Conservation (phyloP, 306 rosid genomes). For the Prunus kanzakura region DNA sequence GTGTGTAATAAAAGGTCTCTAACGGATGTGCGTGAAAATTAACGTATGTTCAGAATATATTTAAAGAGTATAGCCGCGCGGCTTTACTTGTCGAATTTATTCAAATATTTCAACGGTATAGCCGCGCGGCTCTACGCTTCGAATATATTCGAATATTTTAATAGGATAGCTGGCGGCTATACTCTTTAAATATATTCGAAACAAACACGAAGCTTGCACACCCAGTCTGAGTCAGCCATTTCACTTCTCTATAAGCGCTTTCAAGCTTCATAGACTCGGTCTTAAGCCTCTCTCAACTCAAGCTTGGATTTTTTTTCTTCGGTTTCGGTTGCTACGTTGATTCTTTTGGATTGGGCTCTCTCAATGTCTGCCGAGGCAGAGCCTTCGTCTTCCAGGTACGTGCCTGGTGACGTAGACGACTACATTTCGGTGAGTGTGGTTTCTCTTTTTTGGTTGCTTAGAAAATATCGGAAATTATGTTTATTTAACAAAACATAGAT, state of each 20-base stretch:
- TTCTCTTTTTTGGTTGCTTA: background rate
- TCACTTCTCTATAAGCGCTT: background rate
- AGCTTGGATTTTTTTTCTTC: background rate
- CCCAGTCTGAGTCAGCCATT: background rate
- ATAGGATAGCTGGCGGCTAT: rapidly evolving
- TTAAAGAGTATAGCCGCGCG: no score
- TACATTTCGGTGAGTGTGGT: slow-evolving; percentile 52
- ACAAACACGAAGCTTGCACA: slow-evolving; percentile 49
- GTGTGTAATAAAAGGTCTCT: no score
- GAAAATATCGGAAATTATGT: slow-evolving; percentile 13
- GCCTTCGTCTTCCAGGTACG: slow-evolving; percentile 14
- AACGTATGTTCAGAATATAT: no score
- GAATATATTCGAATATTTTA: no score
- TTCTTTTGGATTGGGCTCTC: slow-evolving; percentile 7
- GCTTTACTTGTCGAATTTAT: no score
- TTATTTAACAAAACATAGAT: background rate
- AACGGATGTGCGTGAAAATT: no score
- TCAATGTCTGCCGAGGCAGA: slow-evolving; percentile 42
- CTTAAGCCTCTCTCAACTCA: background rate
- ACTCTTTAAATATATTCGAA: background rate
- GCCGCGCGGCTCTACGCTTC: rapidly evolving
- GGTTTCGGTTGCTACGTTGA: background rate
- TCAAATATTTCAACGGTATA: no score
- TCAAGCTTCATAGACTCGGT: background rate
- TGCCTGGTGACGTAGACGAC: slow-evolving; percentile 62